Evolutionary conservation across 2,329 filamentous ascomycete species (phyloP).

Genomic region (Claviceps sp.): DNA sequence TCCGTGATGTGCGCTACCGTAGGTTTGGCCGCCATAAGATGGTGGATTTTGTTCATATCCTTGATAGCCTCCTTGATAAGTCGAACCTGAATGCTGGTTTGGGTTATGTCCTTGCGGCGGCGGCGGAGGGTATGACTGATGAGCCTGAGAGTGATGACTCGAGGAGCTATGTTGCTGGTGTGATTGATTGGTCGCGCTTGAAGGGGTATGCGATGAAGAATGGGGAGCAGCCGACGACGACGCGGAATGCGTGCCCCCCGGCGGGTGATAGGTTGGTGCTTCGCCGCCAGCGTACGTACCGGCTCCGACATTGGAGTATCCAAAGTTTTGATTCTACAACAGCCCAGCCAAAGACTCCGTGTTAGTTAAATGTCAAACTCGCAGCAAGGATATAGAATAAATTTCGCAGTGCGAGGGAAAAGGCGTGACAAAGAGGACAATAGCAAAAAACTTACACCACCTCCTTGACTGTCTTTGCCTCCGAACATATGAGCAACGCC

Average conservation of each 20-base stretch:
- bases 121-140: constrained; percentile 12
- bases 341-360: neutral
- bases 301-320: constrained; percentile 44
- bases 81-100: constrained; percentile 8
- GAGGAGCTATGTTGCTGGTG: constrained; percentile 14
- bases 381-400: neutral
- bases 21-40: constrained; percentile 12
- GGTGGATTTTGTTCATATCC: constrained; percentile 7
- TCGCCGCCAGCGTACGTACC: constrained; percentile 46
- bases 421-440: neutral
- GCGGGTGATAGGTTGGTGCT: constrained; percentile 36
- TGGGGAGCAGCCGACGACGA: constrained; percentile 9
- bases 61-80: constrained; percentile 4
- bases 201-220: constrained; percentile 10
- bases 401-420: neutral
- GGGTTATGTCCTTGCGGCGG: constrained; percentile 9
- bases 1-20: constrained; percentile 11
- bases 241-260: constrained; percentile 15
- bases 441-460: constrained; percentile 5
- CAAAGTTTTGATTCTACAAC: constrained; percentile 41
- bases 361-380: constrained; percentile 6
- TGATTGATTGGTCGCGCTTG: constrained; percentile 16
- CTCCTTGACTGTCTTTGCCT: constrained; percentile 24
- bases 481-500: constrained; percentile 42
- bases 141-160: constrained; percentile 8